Percentiles rank a stretch among this genome's conserved stretches.
phyloP scores from a whole-genome alignment of 2,329 filamentous ascomycete species.

The Neonectria coccinea region DNA sequence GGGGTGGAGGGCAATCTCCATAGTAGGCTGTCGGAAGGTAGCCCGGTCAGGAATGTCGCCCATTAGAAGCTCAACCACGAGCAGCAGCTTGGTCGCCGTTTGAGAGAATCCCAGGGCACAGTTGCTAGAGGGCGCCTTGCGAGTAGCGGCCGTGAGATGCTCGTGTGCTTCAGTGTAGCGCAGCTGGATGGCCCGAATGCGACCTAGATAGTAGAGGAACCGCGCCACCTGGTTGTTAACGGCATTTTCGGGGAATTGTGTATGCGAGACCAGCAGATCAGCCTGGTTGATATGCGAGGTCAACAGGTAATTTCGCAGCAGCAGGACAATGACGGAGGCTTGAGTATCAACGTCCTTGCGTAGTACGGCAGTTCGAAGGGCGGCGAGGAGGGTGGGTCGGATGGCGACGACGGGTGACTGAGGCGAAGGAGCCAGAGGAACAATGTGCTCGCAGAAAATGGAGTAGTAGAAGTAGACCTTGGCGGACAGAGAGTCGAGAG shows the following conservation, averaged over 20 bases:
- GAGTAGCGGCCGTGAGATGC: constrained; percentile 90
- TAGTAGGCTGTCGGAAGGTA: constrained; percentile 88
- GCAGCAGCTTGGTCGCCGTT: constrained; percentile 93
- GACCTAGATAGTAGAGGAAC: constrained; percentile 96
- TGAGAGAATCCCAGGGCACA: constrained; percentile 96
- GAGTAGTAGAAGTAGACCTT: constrained; percentile 99
- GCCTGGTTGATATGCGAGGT: constrained; percentile 98
- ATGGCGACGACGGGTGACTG: constrained; percentile 89
- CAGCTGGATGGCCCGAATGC: constrained; percentile 95
- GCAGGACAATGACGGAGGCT: constrained; percentile 91
- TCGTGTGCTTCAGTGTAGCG: constrained; percentile 97
- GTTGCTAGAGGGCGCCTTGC: constrained; percentile 91
- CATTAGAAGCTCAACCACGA: constrained; percentile 97
- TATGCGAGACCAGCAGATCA: constrained; percentile 94
- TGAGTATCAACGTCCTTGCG: constrained; percentile 98
- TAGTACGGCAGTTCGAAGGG: constrained; percentile 92
- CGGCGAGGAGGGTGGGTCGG: constrained; percentile 85
- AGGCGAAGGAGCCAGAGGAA: constrained; percentile 87
- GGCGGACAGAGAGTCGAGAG: constrained; percentile 90
- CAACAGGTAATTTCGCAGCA: constrained; percentile 94
- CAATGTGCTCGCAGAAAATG: constrained; percentile 91
- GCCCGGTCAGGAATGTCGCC: constrained; percentile 97
- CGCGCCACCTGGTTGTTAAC: constrained; percentile 98
- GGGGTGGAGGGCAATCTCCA: constrained; percentile 89
- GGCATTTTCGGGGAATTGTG: constrained; percentile 91